A percentile compares a stretch with the other conserved stretches of the same genome.
Conservation (phyloP, 768 basidiomycete species). For the Arthromyces matolae region DNA sequence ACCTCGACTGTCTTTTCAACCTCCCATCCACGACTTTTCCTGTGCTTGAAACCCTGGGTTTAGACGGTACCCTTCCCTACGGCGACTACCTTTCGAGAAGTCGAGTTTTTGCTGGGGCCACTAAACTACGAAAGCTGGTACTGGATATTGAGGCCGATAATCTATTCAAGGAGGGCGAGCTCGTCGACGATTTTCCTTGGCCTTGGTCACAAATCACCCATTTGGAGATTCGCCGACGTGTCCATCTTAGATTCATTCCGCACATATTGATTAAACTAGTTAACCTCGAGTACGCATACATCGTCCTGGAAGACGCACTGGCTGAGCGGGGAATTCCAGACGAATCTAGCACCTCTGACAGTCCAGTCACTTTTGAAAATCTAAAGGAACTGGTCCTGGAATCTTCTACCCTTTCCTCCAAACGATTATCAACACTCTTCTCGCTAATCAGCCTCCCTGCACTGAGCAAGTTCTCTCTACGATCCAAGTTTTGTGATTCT, state of each 20-base stretch:
- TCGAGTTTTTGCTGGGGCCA: neutral
- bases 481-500: conserved; percentile 1
- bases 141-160: neutral
- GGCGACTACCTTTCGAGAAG: neutral
- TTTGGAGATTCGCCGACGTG: neutral
- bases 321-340: neutral
- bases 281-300: neutral
- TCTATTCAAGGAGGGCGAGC: no score
- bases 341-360: neutral
- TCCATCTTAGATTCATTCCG: neutral
- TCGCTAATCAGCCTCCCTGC: neutral
- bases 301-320: neutral
- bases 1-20: neutral
- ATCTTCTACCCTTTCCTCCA: neutral
- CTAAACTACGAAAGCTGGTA: neutral
- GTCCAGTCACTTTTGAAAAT: neutral
- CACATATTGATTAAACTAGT: neutral
- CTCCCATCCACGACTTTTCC: neutral
- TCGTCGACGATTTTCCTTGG: neutral
- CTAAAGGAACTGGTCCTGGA: neutral
- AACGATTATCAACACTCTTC: neutral
- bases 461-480: neutral
- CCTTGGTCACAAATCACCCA: neutral
- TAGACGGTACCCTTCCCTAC: no score
- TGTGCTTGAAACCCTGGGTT: neutral